Base-by-base conservation (phyloP, 2,329 filamentous ascomycete species). In the Leptoxyphium fumago region DNA sequence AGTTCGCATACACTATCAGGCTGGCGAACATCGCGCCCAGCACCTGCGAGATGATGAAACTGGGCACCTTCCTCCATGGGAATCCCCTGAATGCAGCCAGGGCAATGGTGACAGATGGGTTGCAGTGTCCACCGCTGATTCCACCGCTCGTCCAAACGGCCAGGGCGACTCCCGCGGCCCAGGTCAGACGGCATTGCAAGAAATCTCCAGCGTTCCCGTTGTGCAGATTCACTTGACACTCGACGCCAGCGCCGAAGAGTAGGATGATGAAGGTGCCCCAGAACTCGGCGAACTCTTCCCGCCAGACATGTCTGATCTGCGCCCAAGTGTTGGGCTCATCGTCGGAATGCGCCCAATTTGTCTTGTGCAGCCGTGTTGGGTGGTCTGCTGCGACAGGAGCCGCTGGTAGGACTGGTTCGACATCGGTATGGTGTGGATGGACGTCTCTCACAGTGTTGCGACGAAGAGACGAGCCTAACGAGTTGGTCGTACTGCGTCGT, bases 201-300 rank as follows among this genome's bases (percentile, higher is more conserved):
- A 73, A 73, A 46, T 65, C 57, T 38, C 73, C 73, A 53, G 71
- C 73, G 10, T 55, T 56, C 21, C 55, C 59, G 3, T 51, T 59
- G 45, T 74, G 78, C 10, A 84, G 68, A 0, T 77, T 64, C 0
- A 82, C 79, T 58, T 84, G 81, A 2, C 80, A 80, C 15, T 84
- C 77, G 44, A 76, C 75, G 41, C 57, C 73, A 13, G 14, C 74
- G 3, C 80, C 80, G 52, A 84, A 84, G 36, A 84, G 62, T 46
- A 84, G 67, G 48, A 84, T 61, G 44, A 80, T 71, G 64, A 84
- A 78, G 10, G 75, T 79, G 7, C 78, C 79, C 41, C 80, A 72
- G 61, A 83, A 82, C 51, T 84, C 78, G 1, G 76, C 75, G 50
- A 82, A 75, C 1, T 71, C 72, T 48, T 82, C 77, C 46, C 72